Base-by-base conservation (phyloP, 2,329 filamentous ascomycete species). In the Colletotrichum acutatum region DNA sequence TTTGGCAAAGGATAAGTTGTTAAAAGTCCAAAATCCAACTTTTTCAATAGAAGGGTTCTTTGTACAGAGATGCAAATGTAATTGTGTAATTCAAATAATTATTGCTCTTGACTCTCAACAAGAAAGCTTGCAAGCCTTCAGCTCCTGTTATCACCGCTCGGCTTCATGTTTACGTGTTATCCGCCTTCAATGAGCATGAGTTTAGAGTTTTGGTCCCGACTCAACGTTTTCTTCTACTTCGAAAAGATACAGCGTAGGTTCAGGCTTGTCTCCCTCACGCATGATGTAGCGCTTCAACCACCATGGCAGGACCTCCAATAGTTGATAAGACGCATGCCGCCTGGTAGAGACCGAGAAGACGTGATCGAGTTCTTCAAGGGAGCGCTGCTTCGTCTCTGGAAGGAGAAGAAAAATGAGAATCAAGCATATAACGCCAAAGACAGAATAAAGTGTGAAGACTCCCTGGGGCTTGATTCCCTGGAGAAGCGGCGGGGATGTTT, bases 401-500 rank as follows among this genome's bases (percentile, higher is more conserved):
- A 88, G 82, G 61, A 87, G 82, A 22, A 86, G 80, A 73, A 88
- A 87, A 72, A 87, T 87, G 76, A 87, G 80, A 52, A 83, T 64
- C 77, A 86, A 84, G 0, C 85, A 86, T 0, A 86, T 75, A 0
- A 85, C 58, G 74, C 88, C 87, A 62, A 87, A 82, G 14, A 80
- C 84, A 0, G 86, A 85, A 56, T 88, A 88, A 71, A 86, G 82
- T 0, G 83, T 76, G 77, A 85, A 85, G 0, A 83, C 82, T 4
- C 84, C 84, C 1, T 79, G 78, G 1, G 79, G 72, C 0, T 77
- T 77, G 60, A 84, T 76, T 19, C 75, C 76, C 24, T 78, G 77
- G 46, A 89, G 80, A 78, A 89, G 82, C 22, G 84, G 83, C 12
- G 88, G 88, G 74, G 88, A 87, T 0, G 88, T 89, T 22, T 88